Evolutionary conservation across 1,139 yeast genomes (phyloP), one percentile per base, ranked within the genome.

Genomic region (Geotrichum europaeum): DNA sequence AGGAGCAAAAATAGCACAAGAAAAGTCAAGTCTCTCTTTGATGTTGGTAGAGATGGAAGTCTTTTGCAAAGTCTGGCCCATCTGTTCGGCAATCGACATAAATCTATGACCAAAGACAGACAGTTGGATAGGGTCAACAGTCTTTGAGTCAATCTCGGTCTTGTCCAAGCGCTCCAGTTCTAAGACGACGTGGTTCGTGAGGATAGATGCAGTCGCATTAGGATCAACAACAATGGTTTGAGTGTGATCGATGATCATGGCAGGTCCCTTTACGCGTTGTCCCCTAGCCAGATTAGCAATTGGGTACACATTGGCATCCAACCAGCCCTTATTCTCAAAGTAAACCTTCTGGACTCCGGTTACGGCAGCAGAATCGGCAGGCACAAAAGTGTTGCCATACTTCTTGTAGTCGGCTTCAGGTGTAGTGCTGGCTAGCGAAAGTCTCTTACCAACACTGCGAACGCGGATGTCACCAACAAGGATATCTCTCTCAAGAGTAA

Each of bases 71-170:
- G 92, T 87, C 66, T 84, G 80, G 15, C 96, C 96, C 96, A 89
- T 89, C 70, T 88, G 95, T 68, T 88, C 96, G 4, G 96, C 96
- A 71, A 89, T 86, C 58, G 89, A 87, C 95, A 89, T 88, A 70
- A 89, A 89, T 66, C 95, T 77, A 71, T 89, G 92, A 25, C 92
- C 88, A 73, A 88, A 89, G 1, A 89, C 89, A 1, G 94, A 86
- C 53, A 89, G 73, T 68, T 85, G 82, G 59, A 88, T 81, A 0
- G 95, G 94, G 67, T 87, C 90, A 30, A 85, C 65, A 6, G 62
- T 69, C n/a, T 65, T 63, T 20, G 66, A 63, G 49, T 78, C 49
- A 75, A 78, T 57, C 75, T 77, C 68, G 77, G 58, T 32, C 40
- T 50, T 45, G 10, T 18, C 30, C 12, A 47, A 34, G 9, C 52